Evolutionary conservation across 2,329 filamentous ascomycete species (phyloP).

Genomic region (Cladophialophora psammophila): DNA sequence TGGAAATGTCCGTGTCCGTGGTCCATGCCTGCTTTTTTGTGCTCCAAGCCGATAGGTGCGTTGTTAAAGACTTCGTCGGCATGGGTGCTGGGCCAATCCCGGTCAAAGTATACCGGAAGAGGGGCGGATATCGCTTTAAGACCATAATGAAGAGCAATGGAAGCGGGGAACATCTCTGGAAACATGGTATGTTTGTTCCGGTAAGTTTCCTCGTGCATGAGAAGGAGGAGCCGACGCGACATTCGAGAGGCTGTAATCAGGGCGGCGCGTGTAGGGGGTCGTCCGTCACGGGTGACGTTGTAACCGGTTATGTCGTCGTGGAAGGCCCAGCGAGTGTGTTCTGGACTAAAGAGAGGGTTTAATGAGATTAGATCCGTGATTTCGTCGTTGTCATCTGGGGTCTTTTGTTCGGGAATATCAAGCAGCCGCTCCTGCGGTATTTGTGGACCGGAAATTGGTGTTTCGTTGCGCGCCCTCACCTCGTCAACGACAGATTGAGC

Average conservation of each 20-base stretch:
- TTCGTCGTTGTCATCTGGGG: constrained; percentile 51
- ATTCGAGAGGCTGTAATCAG: constrained; percentile 76
- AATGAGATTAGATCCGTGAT: constrained; percentile 78
- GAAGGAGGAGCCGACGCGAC: constrained; percentile 69
- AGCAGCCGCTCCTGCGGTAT: constrained; percentile 29
- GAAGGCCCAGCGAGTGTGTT: constrained; percentile 76
- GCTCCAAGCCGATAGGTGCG: constrained; percentile 57
- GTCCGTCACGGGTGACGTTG: constrained; percentile 54
- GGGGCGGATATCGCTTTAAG: constrained; percentile 76
- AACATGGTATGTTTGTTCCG: constrained; percentile 75
- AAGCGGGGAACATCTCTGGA: constrained; percentile 79
- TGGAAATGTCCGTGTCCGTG: constrained; percentile 45
- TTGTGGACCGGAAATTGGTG: constrained; percentile 37
- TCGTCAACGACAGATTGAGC: constrained; percentile 29
- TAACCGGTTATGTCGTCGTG: constrained; percentile 75
- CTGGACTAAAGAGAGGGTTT: constrained; percentile 77
- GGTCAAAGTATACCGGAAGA: constrained; percentile 65
- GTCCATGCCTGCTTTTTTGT: constrained; percentile 55
- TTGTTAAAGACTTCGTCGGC: constrained; percentile 64
- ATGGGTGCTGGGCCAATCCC: constrained; percentile 62
- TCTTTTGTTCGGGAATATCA: constrained; percentile 30
- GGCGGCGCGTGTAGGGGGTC: constrained; percentile 72
- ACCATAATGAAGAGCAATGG: constrained; percentile 75
- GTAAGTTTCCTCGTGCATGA: constrained; percentile 78
- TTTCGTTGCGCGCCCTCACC: constrained; percentile 17